Percentiles rank a stretch among this genome's conserved stretches.
phyloP scores from a whole-genome alignment of 176 grass and related monocot species.

The Zea mays region DNA sequence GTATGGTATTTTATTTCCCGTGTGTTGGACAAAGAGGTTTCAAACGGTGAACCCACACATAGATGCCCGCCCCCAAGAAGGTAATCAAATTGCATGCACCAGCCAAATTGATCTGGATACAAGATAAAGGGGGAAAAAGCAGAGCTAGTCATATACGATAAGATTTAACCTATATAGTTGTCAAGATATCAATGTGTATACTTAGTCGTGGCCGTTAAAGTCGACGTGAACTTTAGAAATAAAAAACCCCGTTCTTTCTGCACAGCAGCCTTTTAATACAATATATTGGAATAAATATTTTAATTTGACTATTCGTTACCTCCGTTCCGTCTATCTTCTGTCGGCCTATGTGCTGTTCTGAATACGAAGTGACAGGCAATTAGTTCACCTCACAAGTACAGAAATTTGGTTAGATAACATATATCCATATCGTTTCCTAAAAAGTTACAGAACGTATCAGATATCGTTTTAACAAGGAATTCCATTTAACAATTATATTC shows the following conservation, averaged over 20 bases:
- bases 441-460: neutral
- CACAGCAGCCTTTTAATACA: neutral
- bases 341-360: neutral
- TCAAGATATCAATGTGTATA: neutral
- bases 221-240: neutral
- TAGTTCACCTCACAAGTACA: neutral
- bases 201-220: neutral
- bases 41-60: conserved; percentile 5
- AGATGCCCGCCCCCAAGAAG: neutral
- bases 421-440: neutral
- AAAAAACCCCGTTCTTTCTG: neutral
- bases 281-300: neutral
- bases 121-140: neutral
- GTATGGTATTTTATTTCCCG: neutral
- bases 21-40: neutral
- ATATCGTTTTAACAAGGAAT: neutral
- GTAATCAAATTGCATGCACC: neutral
- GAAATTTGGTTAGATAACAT: neutral
- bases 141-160: neutral
- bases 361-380: neutral
- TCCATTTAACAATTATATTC: neutral
- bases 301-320: conserved; percentile 13
- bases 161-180: neutral
- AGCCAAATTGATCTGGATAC: neutral
- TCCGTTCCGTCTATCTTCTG: conserved; percentile 12